Conservation (phyloP, 306 rosid genomes). For the Prunus armeniaca region DNA sequence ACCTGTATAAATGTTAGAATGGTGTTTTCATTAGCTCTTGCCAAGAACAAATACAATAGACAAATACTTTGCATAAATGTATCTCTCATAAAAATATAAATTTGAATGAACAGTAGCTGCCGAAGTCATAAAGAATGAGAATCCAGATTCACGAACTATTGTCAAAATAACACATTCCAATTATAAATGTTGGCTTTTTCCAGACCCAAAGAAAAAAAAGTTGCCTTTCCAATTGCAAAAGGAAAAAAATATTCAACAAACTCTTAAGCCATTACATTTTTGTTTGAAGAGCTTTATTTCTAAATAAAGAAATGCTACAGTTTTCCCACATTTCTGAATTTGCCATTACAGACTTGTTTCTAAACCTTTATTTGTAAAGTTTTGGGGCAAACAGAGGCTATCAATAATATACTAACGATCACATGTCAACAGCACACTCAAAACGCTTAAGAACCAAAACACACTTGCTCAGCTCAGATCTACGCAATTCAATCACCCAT, state of each 20-base stretch:
- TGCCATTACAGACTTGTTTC: not conserved
- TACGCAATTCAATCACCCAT: constrained; percentile 28
- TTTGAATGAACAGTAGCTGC: not conserved
- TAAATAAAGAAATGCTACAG: not conserved
- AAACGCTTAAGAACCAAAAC: constrained; percentile 23
- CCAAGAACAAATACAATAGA: constrained; percentile 16
- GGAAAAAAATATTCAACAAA: no score
- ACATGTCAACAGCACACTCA: not conserved
- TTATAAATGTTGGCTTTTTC: not conserved
- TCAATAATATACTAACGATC: not conserved
- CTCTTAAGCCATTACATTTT: not conserved
- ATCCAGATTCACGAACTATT: not conserved
- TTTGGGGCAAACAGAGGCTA: not conserved
- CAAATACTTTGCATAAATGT: not conserved
- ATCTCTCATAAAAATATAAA: not conserved
- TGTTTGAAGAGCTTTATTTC: not conserved
- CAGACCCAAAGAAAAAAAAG: not conserved
- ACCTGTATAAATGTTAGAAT: constrained; percentile 38
- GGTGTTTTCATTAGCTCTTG: constrained; percentile 24
- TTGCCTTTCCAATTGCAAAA: not conserved
- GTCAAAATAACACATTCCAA: not conserved
- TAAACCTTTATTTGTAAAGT: not conserved
- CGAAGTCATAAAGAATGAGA: not conserved
- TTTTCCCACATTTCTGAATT: constrained; percentile 5
- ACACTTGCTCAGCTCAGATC: constrained; percentile 42